A percentile compares a stretch with the other conserved stretches of the same genome.
phyloP scores from a whole-genome alignment of 2,329 filamentous ascomycete genomes.

The Nothomitra cinnamomea region DNA sequence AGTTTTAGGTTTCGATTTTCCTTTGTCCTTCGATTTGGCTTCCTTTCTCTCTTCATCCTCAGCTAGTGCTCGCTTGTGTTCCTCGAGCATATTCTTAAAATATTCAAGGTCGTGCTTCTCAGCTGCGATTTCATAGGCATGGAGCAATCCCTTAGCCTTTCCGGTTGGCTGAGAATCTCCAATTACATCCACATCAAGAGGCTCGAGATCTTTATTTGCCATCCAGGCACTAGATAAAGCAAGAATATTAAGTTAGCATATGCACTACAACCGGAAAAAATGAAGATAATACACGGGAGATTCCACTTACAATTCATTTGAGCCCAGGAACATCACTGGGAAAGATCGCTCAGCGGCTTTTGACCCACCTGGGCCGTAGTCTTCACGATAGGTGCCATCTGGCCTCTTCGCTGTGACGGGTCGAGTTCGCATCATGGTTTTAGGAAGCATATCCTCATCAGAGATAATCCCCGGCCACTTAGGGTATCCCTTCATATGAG shows the following conservation, averaged over 20 bases:
- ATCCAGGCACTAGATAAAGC: conserved; percentile 60
- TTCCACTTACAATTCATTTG: conserved; percentile 84
- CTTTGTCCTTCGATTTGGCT: conserved; percentile 41
- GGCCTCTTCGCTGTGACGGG: conserved; percentile 68
- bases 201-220: conserved; percentile 63
- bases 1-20: conserved; percentile 22
- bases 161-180: conserved; percentile 46
- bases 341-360: conserved; percentile 72
- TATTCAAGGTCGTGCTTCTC: conserved; percentile 61
- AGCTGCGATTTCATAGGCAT: conserved; percentile 64
- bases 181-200: conserved; percentile 58
- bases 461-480: conserved; percentile 90
- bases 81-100: conserved; percentile 63
- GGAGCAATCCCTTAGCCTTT: conserved; percentile 67
- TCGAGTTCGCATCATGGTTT: conserved; percentile 55
- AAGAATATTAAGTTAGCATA: background rate
- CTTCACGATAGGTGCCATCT: conserved; percentile 76
- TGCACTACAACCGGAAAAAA: background rate
- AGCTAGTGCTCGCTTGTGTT: conserved; percentile 37
- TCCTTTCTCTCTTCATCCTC: conserved; percentile 47
- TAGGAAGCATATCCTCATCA: conserved; percentile 85
- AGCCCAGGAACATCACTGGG: conserved; percentile 85
- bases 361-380: conserved; percentile 77
- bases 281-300: background rate
- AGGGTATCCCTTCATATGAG: conserved; percentile 86